Evolutionary conservation across 371 early-diverging fungal species (phyloP).

Genomic region (Phascolomyces articulosus): DNA sequence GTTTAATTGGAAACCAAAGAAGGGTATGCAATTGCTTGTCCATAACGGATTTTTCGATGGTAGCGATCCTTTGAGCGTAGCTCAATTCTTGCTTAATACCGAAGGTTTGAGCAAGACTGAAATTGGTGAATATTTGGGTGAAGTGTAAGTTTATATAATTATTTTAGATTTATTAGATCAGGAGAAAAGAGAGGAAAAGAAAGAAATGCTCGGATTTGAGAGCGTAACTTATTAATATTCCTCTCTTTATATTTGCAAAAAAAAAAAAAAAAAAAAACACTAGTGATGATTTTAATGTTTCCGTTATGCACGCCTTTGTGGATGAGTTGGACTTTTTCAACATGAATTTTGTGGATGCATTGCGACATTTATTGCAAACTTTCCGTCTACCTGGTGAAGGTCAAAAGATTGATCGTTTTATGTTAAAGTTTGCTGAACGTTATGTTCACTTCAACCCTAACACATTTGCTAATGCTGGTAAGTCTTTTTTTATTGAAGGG

Average conservation of each 20-base stretch:
- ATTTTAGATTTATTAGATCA: too few relatives aligned
- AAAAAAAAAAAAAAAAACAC: too few relatives aligned
- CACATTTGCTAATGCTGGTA: conserved; percentile 74
- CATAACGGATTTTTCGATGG: conserved; percentile 66
- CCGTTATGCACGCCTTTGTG: conserved; percentile 95
- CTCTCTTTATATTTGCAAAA: too few relatives aligned
- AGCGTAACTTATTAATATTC: too few relatives aligned
- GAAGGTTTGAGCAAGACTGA: conserved; percentile 82
- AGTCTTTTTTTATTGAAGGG: neutral
- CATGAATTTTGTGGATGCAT: conserved; percentile 80
- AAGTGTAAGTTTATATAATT: conserved; percentile 52
- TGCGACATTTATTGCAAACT: conserved; percentile 88
- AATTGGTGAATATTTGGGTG: conserved; percentile 96
- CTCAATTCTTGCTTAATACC: conserved; percentile 72
- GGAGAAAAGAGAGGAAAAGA: too few relatives aligned
- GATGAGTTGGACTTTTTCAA: conserved; percentile 85
- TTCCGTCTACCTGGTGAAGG: conserved; percentile 98
- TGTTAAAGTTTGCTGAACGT: conserved; percentile 96
- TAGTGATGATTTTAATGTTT: conserved; percentile 81
- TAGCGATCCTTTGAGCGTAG: conserved; percentile 65
- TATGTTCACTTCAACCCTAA: conserved; percentile 82
- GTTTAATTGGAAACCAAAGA: conserved; percentile 92
- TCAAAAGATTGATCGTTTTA: conserved; percentile 98
- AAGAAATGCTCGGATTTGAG: too few relatives aligned
- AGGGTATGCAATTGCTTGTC: conserved; percentile 80